phyloP scores from a whole-genome alignment of 1,284 basidiomycete genomes.

The Pterulicium gracile region DNA sequence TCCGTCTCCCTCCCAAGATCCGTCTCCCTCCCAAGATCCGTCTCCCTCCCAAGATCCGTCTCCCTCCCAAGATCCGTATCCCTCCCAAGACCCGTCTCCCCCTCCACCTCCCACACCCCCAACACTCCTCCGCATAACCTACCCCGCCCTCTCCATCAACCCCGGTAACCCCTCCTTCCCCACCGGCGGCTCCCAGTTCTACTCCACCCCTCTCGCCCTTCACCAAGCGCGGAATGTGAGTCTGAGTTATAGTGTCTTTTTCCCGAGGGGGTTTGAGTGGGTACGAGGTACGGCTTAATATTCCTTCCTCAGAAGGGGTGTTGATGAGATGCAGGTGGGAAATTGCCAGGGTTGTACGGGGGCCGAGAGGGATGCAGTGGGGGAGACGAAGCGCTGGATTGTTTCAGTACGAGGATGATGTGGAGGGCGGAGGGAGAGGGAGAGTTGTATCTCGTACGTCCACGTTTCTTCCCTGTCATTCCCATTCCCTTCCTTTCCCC shows the following conservation, averaged over 20 bases:
- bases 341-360: constrained; percentile 65
- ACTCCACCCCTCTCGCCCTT: constrained; percentile 42
- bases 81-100: not conserved
- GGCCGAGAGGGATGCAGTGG: constrained; percentile 59
- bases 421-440: constrained; percentile 53
- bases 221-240: constrained; percentile 37
- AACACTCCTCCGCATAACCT: constrained; percentile 43
- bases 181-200: constrained; percentile 60
- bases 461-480: not conserved
- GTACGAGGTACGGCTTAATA: constrained; percentile 22
- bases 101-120: constrained; percentile 11
- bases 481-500: constrained; percentile 2
- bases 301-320: not conserved
- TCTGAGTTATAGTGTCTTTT: constrained; percentile 54
- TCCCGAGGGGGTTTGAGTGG: constrained; percentile 54
- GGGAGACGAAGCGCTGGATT: constrained; percentile 47
- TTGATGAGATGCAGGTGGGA: constrained; percentile 41
- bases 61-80: too few relatives aligned
- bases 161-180: constrained; percentile 35
- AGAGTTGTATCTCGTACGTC: constrained; percentile 61
- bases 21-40: too few relatives aligned
- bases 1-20: too few relatives aligned
- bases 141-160: constrained; percentile 55
- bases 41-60: too few relatives aligned
- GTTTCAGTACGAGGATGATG: constrained; percentile 70